A percentile compares a stretch with the other conserved stretches of the same genome.
phyloP scores from a whole-genome alignment of 257 asterid species.

The Fraxinus anomala region DNA sequence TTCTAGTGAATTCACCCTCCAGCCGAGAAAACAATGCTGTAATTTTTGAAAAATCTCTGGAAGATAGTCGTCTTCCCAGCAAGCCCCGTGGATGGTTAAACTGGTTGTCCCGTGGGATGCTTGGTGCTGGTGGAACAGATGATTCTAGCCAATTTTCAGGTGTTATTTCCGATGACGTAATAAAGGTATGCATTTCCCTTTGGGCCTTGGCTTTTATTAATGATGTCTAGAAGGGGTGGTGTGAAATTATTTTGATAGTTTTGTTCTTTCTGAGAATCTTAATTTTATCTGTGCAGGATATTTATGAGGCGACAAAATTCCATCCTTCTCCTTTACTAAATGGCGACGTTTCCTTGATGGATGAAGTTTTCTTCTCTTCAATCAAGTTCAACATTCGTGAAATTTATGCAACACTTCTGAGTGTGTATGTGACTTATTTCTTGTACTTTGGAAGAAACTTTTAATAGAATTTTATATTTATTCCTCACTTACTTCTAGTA shows the following conservation, averaged over 20 bases:
- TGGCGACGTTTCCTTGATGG: constrained; percentile 58
- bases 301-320: constrained; percentile 91
- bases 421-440: constrained; percentile 54
- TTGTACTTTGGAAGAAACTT: constrained; percentile 3
- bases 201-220: constrained; percentile 19
- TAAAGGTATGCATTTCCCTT: constrained; percentile 53
- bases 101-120: constrained; percentile 98
- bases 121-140: constrained; percentile 97
- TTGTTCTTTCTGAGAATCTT: constrained; percentile 24
- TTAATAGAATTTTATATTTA: constrained; percentile 13
- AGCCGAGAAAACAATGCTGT: constrained; percentile 50
- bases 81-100: constrained; percentile 97
- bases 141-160: constrained; percentile 92
- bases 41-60: constrained; percentile 51
- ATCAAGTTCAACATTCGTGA: constrained; percentile 65
- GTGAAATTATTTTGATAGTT: constrained; percentile 11
- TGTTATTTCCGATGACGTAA: constrained; percentile 87
- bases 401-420: constrained; percentile 52
- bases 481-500: constrained; percentile 6
- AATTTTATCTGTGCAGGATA: constrained; percentile 62
- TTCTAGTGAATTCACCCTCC: constrained; percentile 52
- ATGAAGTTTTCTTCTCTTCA: constrained; percentile 64
- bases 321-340: constrained; percentile 58
- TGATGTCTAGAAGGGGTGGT: neutral
- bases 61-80: constrained; percentile 62